Conservation (phyloP, 2,329 filamentous ascomycete genomes). For the Neodidymelliopsis sp. region DNA sequence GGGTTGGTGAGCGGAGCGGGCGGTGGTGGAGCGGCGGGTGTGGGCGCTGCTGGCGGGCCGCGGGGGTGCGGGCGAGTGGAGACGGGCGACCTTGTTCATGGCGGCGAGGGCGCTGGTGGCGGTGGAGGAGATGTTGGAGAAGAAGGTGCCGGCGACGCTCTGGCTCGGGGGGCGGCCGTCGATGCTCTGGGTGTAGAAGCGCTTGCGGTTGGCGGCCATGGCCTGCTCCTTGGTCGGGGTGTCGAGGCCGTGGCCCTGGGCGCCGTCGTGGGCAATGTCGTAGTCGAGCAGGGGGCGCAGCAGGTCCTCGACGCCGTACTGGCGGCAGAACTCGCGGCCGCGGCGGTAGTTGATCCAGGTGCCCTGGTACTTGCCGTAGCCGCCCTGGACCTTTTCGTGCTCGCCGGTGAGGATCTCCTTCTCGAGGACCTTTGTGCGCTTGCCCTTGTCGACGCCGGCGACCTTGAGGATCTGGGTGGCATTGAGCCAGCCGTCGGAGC, state of each 20-base stretch:
- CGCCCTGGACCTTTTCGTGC: conserved; percentile 98
- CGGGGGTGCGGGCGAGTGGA: conserved; percentile 80
- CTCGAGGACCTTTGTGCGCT: conserved; percentile 95
- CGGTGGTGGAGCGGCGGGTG: conserved; percentile 72
- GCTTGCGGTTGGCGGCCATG: conserved; percentile 90
- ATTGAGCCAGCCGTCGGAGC: conserved; percentile 95
- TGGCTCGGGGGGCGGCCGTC: conserved; percentile 72
- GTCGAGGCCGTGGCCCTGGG: conserved; percentile 76
- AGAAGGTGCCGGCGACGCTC: conserved; percentile 81
- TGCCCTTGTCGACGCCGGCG: conserved; percentile 95
- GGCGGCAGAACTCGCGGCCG: conserved; percentile 88
- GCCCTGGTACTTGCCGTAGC: conserved; percentile 98
- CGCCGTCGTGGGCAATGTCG: conserved; percentile 80
- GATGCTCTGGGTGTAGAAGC: conserved; percentile 80
- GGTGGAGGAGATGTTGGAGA: conserved; percentile 94
- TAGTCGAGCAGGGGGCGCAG: conserved; percentile 79
- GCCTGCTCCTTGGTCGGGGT: conserved; percentile 98
- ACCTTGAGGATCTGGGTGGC: conserved; percentile 98
- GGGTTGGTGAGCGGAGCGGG: conserved; percentile 65
- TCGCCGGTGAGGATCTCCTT: conserved; percentile 97
- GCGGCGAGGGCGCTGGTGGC: conserved; percentile 93
- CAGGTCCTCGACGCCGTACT: conserved; percentile 77
- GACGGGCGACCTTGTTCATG: conserved; percentile 88
- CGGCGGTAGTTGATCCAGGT: conserved; percentile 97
- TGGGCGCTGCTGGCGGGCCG: conserved; percentile 68